phyloP scores from a whole-genome alignment of 1,284 basidiomycete species.

The Sanghuangporus baumii region DNA sequence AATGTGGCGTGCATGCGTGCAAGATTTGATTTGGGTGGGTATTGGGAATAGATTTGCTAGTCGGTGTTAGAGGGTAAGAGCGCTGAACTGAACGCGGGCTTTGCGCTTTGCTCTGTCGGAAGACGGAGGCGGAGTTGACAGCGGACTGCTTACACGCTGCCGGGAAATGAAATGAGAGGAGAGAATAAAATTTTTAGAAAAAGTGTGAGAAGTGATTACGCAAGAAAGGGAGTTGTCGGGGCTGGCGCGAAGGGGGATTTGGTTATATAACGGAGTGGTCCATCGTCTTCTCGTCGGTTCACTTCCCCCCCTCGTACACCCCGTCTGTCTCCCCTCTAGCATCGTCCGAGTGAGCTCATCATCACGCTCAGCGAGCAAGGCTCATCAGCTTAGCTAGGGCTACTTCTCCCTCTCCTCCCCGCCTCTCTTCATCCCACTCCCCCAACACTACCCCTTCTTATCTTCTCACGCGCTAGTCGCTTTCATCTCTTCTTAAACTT shows the following conservation, averaged over 20 bases:
- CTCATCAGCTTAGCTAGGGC: not conserved
- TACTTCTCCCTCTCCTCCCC: not conserved
- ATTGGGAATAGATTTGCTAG: not conserved
- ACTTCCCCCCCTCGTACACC: not conserved
- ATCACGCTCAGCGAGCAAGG: constrained; percentile 2
- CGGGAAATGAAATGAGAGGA: too few relatives aligned
- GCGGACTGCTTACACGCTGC: not conserved
- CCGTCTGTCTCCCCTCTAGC: constrained; percentile 1
- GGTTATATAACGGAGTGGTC: not conserved
- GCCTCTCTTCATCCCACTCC: constrained; percentile 1
- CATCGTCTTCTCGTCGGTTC: not conserved
- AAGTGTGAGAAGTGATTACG: not conserved
- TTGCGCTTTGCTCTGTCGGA: not conserved
- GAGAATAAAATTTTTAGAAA: not conserved
- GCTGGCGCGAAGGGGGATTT: not conserved
- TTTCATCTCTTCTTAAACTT: not conserved
- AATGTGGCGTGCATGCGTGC: not conserved
- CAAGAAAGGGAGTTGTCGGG: not conserved
- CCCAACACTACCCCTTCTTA: constrained; percentile 2
- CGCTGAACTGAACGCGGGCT: not conserved
- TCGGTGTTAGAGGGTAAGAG: constrained; percentile 1
- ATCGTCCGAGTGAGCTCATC: not conserved
- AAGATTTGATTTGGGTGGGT: not conserved
- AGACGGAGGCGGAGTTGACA: not conserved
- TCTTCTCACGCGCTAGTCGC: constrained; percentile 11